Evolutionary conservation across 805 yeast genomes (phyloP).

Genomic region (Torulaspora gathmanii): DNA sequence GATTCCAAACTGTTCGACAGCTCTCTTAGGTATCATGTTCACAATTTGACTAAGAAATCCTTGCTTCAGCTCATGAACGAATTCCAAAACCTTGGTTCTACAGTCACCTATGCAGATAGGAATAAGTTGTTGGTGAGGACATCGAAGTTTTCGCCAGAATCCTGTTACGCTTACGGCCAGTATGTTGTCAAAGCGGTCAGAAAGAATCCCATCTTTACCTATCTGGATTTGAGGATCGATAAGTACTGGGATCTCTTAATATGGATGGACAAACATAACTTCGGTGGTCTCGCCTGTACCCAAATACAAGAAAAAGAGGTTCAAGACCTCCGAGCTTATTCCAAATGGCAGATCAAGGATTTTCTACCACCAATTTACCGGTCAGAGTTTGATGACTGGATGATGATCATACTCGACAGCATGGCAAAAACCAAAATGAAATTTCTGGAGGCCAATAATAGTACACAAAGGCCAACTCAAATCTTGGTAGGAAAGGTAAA

Average conservation of each 20-base stretch:
- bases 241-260: conserved; percentile 89
- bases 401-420: conserved; percentile 66
- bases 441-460: conserved; percentile 30
- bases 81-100: conserved; percentile 72
- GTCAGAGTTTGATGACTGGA: conserved; percentile 85
- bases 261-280: conserved; percentile 93
- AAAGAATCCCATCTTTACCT: conserved; percentile 75
- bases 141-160: conserved; percentile 69
- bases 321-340: conserved; percentile 40
- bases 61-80: conserved; percentile 73
- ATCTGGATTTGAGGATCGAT: conserved; percentile 65
- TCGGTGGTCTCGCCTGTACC: conserved; percentile 60
- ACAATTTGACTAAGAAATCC: conserved; percentile 78
- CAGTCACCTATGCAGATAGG: conserved; percentile 73
- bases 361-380: conserved; percentile 72
- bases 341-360: conserved; percentile 75
- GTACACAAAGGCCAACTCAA: conserved; percentile 66
- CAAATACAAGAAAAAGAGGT: conserved; percentile 37
- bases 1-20: conserved; percentile 72
- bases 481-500: conserved; percentile 50
- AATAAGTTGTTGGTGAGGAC: conserved; percentile 72
- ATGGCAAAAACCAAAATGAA: conserved; percentile 51
- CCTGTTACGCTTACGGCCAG: conserved; percentile 86
- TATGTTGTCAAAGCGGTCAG: conserved; percentile 74
- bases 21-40: conserved; percentile 77